Percentiles rank a stretch among this genome's conserved stretches.
phyloP scores from a whole-genome alignment of 371 early-diverging fungal species.

The Encephalitozoon romaleae region DNA sequence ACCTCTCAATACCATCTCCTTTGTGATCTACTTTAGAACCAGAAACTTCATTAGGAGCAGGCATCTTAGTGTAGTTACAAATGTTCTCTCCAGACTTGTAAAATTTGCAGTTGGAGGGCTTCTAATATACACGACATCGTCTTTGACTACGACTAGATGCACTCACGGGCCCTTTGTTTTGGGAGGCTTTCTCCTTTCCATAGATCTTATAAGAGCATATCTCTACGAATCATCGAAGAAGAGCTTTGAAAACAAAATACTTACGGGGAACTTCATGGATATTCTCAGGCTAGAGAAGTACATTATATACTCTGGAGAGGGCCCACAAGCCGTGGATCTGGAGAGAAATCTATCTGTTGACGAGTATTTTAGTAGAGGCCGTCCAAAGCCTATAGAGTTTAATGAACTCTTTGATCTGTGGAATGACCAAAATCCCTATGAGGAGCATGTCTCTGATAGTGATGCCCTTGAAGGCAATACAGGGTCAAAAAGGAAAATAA shows the following conservation, averaged over 20 bases:
- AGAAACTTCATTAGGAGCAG: background rate
- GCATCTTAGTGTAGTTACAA: background rate
- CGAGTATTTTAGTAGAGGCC: slow-evolving; percentile 43
- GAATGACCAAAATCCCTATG: background rate
- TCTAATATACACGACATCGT: background rate
- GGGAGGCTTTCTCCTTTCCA: background rate
- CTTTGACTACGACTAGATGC: background rate
- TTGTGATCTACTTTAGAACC: background rate
- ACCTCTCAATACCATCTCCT: background rate
- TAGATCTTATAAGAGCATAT: slow-evolving; percentile 25
- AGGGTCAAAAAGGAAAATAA: background rate
- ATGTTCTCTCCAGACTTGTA: slow-evolving; percentile 20
- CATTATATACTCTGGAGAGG: slow-evolving; percentile 37
- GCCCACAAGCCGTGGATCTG: background rate
- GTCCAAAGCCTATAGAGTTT: slow-evolving; percentile 9
- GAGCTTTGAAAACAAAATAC: slow-evolving; percentile 36
- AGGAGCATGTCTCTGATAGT: background rate
- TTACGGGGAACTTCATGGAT: slow-evolving; percentile 45
- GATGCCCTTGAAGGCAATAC: background rate
- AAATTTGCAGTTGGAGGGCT: background rate
- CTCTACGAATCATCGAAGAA: slow-evolving; percentile 32
- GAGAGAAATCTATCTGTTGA: slow-evolving; percentile 16
- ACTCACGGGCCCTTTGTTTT: background rate
- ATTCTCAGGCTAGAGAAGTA: slow-evolving; percentile 52
- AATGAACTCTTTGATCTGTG: slow-evolving; percentile 26